Percentiles rank a stretch among this genome's conserved stretches.
These are phyloP conservation scores for Cadophora sp. DNA, from an alignment of 2,329 filamentous ascomycete genomes.

Conservation along the genomic window DNA sequence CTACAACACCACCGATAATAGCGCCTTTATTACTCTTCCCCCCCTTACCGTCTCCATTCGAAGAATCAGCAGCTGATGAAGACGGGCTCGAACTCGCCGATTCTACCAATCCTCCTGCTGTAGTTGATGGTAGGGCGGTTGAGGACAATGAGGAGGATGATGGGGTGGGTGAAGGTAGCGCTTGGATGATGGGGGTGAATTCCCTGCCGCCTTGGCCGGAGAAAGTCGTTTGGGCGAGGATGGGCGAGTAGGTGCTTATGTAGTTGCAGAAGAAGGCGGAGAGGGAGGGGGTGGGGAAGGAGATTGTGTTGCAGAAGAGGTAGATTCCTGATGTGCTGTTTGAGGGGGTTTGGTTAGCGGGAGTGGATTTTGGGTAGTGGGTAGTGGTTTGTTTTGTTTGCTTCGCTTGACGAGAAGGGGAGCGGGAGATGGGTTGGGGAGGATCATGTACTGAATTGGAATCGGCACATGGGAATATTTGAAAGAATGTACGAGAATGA, in stretches of 20 bases:
- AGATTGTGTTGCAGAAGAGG: constrained; percentile 33
- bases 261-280: constrained; percentile 36
- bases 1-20: constrained; percentile 31
- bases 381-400: too few relatives aligned
- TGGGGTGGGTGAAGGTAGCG: constrained; percentile 16
- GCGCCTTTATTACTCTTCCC: constrained; percentile 18
- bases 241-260: constrained; percentile 23
- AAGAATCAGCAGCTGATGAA: background rate
- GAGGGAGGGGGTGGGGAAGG: constrained; percentile 26
- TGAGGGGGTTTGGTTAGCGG: constrained; percentile 3
- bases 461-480: too few relatives aligned
- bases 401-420: too few relatives aligned
- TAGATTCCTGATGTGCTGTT: constrained; percentile 36
- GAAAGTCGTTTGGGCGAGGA: constrained; percentile 23
- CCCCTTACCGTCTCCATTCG: background rate
- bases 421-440: too few relatives aligned
- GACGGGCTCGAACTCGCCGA: background rate
- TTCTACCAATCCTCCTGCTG: background rate
- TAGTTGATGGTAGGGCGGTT: background rate
- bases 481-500: background rate
- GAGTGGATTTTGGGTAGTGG: background rate
- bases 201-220: constrained; percentile 21
- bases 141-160: constrained; percentile 3
- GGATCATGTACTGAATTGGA: too few relatives aligned
- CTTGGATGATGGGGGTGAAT: constrained; percentile 24